Percentiles rank a stretch among this genome's conserved stretches.
phyloP scores from a whole-genome alignment of 2,329 filamentous ascomycete species.

The Coniochaeta pulveracea region DNA sequence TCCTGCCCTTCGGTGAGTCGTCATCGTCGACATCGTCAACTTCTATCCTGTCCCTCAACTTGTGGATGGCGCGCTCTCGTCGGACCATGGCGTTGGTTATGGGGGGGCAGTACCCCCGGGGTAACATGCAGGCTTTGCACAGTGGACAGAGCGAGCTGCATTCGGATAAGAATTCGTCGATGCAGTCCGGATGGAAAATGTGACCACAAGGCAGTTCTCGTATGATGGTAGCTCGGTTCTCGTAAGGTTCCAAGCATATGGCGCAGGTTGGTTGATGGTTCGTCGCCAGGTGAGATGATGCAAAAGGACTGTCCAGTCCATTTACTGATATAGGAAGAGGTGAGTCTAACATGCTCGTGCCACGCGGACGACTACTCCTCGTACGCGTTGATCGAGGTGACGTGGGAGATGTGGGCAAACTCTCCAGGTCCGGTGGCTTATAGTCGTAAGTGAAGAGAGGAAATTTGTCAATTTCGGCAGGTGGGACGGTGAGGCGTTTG shows the following conservation, averaged over 20 bases:
- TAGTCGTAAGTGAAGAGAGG: slow-evolving; percentile 68
- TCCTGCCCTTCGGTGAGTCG: slow-evolving; percentile 9
- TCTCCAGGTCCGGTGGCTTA: slow-evolving; percentile 31
- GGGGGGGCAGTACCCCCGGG: slow-evolving; percentile 51
- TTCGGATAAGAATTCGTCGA: slow-evolving; percentile 69
- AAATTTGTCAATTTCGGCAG: slow-evolving; percentile 58
- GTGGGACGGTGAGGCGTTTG: slow-evolving; percentile 68
- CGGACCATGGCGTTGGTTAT: slow-evolving; percentile 83
- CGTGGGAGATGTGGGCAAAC: slow-evolving; percentile 24
- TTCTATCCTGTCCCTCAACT: slow-evolving; percentile 42
- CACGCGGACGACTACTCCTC: slow-evolving; percentile 7
- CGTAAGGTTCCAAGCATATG: slow-evolving; percentile 82
- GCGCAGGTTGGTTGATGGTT: slow-evolving; percentile 72
- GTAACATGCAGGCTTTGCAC: slow-evolving; percentile 77
- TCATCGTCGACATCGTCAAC: slow-evolving; percentile 26
- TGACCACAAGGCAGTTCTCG: slow-evolving; percentile 83
- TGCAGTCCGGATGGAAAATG: slow-evolving; percentile 87
- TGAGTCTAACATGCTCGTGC: slow-evolving; percentile 3
- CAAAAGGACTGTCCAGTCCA: slow-evolving; percentile 10
- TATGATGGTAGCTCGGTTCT: slow-evolving; percentile 57
- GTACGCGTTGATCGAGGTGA: slow-evolving; percentile 17
- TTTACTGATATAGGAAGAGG: slow-evolving; percentile 11
- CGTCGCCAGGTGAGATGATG: slow-evolving; percentile 23
- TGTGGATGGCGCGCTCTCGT: slow-evolving; percentile 59
- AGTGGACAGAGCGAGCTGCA: slow-evolving; percentile 82